Evolutionary conservation across 2,329 filamentous ascomycete species (phyloP).

Genomic region (Sporothrix curviconia): DNA sequence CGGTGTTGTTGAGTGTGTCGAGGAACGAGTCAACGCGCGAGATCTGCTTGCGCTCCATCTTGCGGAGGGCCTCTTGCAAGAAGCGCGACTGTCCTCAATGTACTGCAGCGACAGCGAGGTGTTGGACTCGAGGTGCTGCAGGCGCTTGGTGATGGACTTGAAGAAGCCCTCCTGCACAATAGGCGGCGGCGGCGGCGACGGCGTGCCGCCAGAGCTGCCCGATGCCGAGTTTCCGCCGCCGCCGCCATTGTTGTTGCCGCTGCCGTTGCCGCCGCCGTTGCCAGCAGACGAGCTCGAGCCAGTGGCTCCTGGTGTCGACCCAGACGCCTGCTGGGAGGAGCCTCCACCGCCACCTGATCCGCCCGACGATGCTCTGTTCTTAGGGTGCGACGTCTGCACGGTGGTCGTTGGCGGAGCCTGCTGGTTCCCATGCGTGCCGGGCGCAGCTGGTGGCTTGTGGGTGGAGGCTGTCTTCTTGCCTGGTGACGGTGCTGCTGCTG

Average conservation of each 20-base stretch:
- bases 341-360: not conserved
- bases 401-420: constrained; percentile 1
- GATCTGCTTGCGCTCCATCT: constrained; percentile 81
- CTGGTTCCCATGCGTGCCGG: not conserved
- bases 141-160: constrained; percentile 88
- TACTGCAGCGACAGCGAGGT: constrained; percentile 90
- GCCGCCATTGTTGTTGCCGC: constrained; percentile 33
- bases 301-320: not conserved
- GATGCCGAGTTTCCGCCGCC: constrained; percentile 14
- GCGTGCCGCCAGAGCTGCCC: constrained; percentile 23
- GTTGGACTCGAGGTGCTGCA: constrained; percentile 86
- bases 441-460: constrained; percentile 14
- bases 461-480: not conserved
- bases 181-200: constrained; percentile 42
- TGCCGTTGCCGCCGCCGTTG: constrained; percentile 13
- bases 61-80: constrained; percentile 76
- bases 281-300: not conserved
- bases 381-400: constrained; percentile 17
- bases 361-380: constrained; percentile 22
- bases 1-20: constrained; percentile 77
- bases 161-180: constrained; percentile 97
- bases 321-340: not conserved
- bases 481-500: not conserved
- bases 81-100: constrained; percentile 94
- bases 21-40: constrained; percentile 78